phyloP scores from a whole-genome alignment of 1,284 basidiomycete species.

The Blastosporella zonata region DNA sequence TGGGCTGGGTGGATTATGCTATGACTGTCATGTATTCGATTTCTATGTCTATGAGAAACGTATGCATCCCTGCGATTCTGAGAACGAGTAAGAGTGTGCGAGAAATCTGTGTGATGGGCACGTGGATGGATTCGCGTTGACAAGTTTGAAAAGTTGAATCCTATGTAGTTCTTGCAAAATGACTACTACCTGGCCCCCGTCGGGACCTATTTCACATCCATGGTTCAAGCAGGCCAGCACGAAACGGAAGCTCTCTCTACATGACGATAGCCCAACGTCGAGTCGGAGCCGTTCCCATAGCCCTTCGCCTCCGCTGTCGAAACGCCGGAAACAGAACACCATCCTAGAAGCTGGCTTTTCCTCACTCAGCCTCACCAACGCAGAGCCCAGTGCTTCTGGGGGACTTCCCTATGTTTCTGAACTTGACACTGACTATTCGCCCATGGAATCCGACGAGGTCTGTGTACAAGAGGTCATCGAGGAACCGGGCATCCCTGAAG shows the following conservation, averaged over 20 bases:
- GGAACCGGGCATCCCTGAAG: slow-evolving; percentile 44
- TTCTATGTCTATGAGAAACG: slow-evolving; percentile 10
- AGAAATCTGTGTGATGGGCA: background rate
- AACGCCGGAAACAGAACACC: slow-evolving; percentile 44
- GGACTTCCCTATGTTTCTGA: slow-evolving; percentile 14
- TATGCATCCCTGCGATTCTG: slow-evolving; percentile 5
- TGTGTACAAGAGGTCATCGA: slow-evolving; percentile 36
- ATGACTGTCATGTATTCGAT: slow-evolving; percentile 9
- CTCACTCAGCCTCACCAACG: slow-evolving; percentile 35
- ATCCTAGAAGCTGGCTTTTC: slow-evolving; percentile 59
- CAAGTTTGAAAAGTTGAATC: background rate
- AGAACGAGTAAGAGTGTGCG: slow-evolving; percentile 2
- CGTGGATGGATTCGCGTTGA: background rate
- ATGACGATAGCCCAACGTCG: slow-evolving; percentile 18
- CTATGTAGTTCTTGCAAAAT: slow-evolving; percentile 1
- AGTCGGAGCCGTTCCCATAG: slow-evolving; percentile 13
- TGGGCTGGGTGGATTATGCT: slow-evolving; percentile 9
- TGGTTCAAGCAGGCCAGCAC: slow-evolving; percentile 47
- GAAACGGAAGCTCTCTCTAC: slow-evolving; percentile 45
- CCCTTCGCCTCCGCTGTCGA: slow-evolving; percentile 30
- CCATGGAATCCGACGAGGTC: slow-evolving; percentile 21
- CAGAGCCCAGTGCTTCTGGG: slow-evolving; percentile 9
- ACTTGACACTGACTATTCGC: slow-evolving; percentile 15
- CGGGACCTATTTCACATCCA: slow-evolving; percentile 44
- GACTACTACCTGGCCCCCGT: slow-evolving; percentile 22